Percentiles rank a stretch among this genome's conserved stretches.
Evolutionary conservation across 1,284 basidiomycete genomes (phyloP).

Genomic region (Rhodotorula sp.): DNA sequence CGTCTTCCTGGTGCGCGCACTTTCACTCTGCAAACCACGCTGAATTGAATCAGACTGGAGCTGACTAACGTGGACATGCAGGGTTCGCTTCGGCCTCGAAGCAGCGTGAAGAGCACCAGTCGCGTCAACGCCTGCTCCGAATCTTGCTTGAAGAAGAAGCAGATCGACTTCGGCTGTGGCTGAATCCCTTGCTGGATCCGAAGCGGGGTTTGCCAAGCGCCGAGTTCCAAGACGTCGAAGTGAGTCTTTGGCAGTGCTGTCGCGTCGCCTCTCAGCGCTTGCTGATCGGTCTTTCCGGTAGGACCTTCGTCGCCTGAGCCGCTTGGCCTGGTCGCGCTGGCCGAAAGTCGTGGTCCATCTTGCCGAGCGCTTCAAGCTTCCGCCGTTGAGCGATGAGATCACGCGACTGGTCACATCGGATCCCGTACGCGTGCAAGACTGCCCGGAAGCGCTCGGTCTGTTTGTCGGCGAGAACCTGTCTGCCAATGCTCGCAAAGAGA

Average conservation of each 20-base stretch:
- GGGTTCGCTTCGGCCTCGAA: neutral
- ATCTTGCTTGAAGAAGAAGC: conserved; percentile 89
- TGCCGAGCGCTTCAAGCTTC: conserved; percentile 77
- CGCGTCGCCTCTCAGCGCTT: conserved; percentile 51
- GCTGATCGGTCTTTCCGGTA: neutral
- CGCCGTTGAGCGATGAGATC: conserved; percentile 65
- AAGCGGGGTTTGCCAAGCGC: conserved; percentile 64
- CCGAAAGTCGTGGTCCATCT: conserved; percentile 80
- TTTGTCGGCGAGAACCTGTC: conserved; percentile 73
- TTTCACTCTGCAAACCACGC: too few species aligned
- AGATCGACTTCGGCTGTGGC: conserved; percentile 81
- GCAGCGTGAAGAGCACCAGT: conserved; percentile 56
- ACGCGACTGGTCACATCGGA: conserved; percentile 69
- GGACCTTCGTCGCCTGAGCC: conserved; percentile 57
- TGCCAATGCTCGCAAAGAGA: conserved; percentile 59
- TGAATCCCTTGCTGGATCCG: conserved; percentile 76
- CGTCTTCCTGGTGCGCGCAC: conserved; percentile 15
- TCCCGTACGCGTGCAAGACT: conserved; percentile 67
- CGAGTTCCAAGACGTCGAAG: conserved; percentile 21
- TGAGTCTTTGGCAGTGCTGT: neutral
- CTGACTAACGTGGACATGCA: too few species aligned
- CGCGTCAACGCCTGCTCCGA: conserved; percentile 68
- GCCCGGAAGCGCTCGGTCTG: conserved; percentile 75
- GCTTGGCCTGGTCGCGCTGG: conserved; percentile 77
- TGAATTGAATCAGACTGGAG: too few species aligned